Evolutionary conservation across 164 flowering plant genomes (phyloP), one percentile per base, ranked within the genome.

Genomic region (Pachysandra terminalis): DNA sequence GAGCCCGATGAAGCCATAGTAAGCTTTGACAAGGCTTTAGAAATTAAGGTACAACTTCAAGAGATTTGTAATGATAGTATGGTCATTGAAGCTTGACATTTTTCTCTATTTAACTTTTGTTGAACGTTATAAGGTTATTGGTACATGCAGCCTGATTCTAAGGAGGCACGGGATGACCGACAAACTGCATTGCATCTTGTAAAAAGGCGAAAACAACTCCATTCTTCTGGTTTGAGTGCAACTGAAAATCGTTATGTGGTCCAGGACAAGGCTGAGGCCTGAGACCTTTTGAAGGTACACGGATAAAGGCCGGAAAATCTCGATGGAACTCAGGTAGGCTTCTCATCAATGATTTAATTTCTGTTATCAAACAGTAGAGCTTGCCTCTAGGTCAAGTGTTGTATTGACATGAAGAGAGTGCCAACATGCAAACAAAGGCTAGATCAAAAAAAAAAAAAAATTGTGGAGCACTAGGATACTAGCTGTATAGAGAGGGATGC

Each of bases 1-100:
- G 98, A 93, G 80, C 96, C 98, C 32, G 96, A 90, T 70, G 80
- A 74, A 70, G 87, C 96, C 13, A 77, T 90, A 15, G 78, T 83
- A 71, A 90, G 93, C 76, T 90, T 93, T 66, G 86, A 93, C 74
- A 89, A 60, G 74, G 93, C 93, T 58, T 82, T 89, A 66, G 83
- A 84, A 26, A 74, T 89, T 37, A 85, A 89, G 93, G 98, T 90
- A 73, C 7, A 59, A 57, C 27, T 40, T 51, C 32, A 21, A 24
- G 32, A 21, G 37, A 32, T 7, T 7, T 32, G 37, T 52, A 16
- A 24, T 48, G 53, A 22, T 19, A 15, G 24, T 8, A 56, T 65
- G 16, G 3, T 52, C 19, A 64, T 22, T 56, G 25, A 27, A 61
- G 19, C 52, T 37, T 56, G 59, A 24, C 64, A 49, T 13, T 56